phyloP scores from a whole-genome alignment of 495 filamentous ascomycete genomes.

The Penicillium silybi region DNA sequence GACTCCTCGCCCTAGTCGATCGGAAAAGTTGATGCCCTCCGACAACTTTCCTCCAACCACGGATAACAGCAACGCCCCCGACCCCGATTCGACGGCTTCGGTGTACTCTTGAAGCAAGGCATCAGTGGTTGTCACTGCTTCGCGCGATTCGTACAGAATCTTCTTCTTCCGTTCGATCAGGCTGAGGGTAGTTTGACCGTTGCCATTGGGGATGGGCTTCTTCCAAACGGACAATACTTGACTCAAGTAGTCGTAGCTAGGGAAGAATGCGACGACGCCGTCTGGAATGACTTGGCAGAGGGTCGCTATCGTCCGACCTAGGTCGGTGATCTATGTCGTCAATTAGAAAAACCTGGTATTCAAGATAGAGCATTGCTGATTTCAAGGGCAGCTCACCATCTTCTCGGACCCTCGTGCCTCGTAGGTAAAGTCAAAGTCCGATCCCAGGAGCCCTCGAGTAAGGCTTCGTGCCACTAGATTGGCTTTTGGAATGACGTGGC shows the following conservation, averaged over 20 bases:
- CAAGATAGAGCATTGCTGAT: not conserved
- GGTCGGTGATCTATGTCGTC: constrained; percentile 59
- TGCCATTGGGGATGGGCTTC: constrained; percentile 27
- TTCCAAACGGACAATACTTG: constrained; percentile 69
- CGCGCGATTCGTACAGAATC: constrained; percentile 62
- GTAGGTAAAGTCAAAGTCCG: constrained; percentile 83
- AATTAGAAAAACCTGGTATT: not conserved
- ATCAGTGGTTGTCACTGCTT: constrained; percentile 49
- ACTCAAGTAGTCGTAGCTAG: constrained; percentile 86
- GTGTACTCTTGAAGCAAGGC: constrained; percentile 68
- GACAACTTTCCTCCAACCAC: constrained; percentile 94
- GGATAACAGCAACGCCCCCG: constrained; percentile 80
- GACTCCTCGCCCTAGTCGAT: constrained; percentile 82
- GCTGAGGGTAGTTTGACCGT: constrained; percentile 25
- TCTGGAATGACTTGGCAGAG: constrained; percentile 74
- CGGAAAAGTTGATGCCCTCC: constrained; percentile 98
- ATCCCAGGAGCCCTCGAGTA: constrained; percentile 46
- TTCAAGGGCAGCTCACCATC: constrained; percentile 40
- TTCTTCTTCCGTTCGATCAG: constrained; percentile 56
- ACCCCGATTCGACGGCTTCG: constrained; percentile 57
- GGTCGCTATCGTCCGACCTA: constrained; percentile 69
- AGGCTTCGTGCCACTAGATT: constrained; percentile 76
- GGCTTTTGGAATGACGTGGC: constrained; percentile 82
- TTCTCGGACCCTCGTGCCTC: constrained; percentile 59
- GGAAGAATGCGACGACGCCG: constrained; percentile 94